Percentiles rank a stretch among this genome's conserved stretches.
These are phyloP conservation scores for Paraconiothyrium sp. DNA, from an alignment of 2,329 filamentous ascomycete species.

Conservation along the genomic window DNA sequence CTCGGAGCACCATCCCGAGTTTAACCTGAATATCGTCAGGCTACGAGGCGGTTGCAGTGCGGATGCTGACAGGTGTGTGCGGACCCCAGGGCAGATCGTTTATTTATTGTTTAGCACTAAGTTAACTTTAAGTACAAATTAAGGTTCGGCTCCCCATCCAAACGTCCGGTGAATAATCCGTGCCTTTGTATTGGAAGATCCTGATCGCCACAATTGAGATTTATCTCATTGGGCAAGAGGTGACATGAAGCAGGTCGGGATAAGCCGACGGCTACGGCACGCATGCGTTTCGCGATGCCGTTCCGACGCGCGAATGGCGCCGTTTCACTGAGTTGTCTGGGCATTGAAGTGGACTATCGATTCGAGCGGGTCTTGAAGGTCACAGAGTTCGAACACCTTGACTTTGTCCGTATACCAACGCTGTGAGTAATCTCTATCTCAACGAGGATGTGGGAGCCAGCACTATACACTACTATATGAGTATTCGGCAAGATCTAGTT, in stretches of 20 bases:
- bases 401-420: not conserved
- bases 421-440: not conserved
- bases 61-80: not conserved
- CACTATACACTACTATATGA: not conserved
- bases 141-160: conserved; percentile 19
- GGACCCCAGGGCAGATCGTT: conserved; percentile 9
- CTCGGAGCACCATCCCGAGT: too few species aligned
- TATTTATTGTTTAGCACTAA: not conserved
- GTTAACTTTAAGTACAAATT: not conserved
- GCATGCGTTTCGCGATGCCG: not conserved
- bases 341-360: not conserved
- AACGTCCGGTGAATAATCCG: conserved; percentile 3
- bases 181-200: conserved; percentile 5
- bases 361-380: not conserved
- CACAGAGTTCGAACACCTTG: not conserved
- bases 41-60: not conserved
- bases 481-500: not conserved
- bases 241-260: not conserved
- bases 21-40: too few species aligned
- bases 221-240: not conserved
- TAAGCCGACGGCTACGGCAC: not conserved
- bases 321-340: not conserved
- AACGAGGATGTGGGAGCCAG: not conserved
- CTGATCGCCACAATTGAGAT: not conserved
- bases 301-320: not conserved